Base-by-base conservation (phyloP, 2,329 filamentous ascomycete species). In the Paecilomyces dactylethromorphus region DNA sequence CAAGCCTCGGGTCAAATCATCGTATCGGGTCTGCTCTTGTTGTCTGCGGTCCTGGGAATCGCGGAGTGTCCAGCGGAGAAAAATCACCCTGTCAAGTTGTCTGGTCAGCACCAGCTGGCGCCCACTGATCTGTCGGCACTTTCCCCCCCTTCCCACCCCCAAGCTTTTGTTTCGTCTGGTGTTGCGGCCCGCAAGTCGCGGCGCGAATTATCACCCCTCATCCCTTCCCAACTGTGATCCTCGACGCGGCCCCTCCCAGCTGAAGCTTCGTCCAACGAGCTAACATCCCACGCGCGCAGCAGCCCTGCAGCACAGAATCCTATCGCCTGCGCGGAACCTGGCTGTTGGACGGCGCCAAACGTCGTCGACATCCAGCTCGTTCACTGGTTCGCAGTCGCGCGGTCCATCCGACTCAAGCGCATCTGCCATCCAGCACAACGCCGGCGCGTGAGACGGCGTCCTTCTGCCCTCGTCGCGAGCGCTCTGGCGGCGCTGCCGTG, bases 111-210 rank as follows among this genome's bases (percentile, higher is more conserved):
- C 24, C 18, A 22, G 12, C 21, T 26, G 24, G 24, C 49, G 21
- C 50, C 50, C 21, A 15, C 11, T 24, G 13, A 29, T 29, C 26
- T 29, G 26, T 29, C 26, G 5, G 26, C 26, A 29, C 26, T 29
- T 29, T 7, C 22, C 50, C 50, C 21, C 12, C 10, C 8, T 24
- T 18, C 18, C 50, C 22, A 52, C 50, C 21, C 50, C 50, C 50
- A 52, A 29, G 50, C 50, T 29, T 52, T 29, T 18, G 15, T 45
- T n/a, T 45, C 33, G 54, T 55, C 57, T 60, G 54, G 22, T 54
- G 58, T 53, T 61, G 55, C 59, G 62, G 60, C 56, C 63, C 59
- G 59, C 61, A 59, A 26, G 51, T 63, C 58, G 62, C 64, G 64
- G 64, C 58, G 56, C 50, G 58, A 57, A 29, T 29, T 60, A 58